These are phyloP conservation scores for Boletus pseudo-olivaceus DNA, from an alignment of 768 basidiomycete species.

Conservation along the genomic window DNA sequence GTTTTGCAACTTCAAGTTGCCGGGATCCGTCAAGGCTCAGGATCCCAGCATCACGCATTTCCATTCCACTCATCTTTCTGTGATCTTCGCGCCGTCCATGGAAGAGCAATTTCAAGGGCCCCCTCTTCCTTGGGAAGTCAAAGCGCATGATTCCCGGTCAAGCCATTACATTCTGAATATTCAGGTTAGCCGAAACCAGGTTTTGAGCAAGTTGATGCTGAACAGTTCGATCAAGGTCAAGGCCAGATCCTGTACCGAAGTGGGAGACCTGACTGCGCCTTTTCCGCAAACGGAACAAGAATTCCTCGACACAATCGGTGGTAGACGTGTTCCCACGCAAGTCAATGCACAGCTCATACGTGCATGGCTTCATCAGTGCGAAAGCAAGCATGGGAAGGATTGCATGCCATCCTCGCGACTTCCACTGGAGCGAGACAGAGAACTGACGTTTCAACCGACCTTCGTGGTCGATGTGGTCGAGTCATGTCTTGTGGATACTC, in stretches of 20 bases:
- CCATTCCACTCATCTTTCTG: slow-evolving; percentile 10
- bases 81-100: background rate
- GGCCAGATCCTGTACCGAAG: background rate
- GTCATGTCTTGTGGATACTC: slow-evolving; percentile 18
- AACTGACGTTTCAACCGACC: no score
- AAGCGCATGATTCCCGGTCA: background rate
- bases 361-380: slow-evolving; percentile 13
- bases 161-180: slow-evolving; percentile 4
- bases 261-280: background rate
- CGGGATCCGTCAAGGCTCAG: background rate
- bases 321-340: slow-evolving; percentile 4
- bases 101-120: background rate
- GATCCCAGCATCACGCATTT: slow-evolving; percentile 11
- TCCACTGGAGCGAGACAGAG: background rate
- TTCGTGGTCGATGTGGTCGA: slow-evolving; percentile 16
- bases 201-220: background rate
- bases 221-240: slow-evolving; percentile 1
- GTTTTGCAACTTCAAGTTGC: slow-evolving; percentile 10
- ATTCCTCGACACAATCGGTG: slow-evolving; percentile 3
- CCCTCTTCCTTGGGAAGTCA: slow-evolving; percentile 9
- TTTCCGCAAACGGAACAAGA: background rate
- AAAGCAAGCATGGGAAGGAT: slow-evolving; percentile 7
- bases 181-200: background rate
- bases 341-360: slow-evolving; percentile 8
- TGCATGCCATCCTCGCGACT: slow-evolving; percentile 5